These are phyloP conservation scores for Penicillium cosmopolitanum DNA, from an alignment of 495 filamentous ascomycete species.

Conservation along the genomic window DNA sequence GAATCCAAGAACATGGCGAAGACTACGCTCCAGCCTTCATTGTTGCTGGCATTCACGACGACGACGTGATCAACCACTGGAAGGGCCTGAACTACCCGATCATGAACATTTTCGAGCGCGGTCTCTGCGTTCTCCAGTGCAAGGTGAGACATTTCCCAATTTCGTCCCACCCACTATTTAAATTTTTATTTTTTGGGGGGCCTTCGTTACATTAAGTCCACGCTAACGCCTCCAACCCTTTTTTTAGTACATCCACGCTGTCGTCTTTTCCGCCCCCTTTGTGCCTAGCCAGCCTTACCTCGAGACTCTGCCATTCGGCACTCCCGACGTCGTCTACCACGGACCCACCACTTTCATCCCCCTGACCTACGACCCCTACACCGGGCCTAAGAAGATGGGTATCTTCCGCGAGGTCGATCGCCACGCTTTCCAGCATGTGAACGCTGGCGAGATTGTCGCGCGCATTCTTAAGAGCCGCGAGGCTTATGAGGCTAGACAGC, in stretches of 20 bases:
- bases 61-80: constrained; percentile 90
- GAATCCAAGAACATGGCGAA: constrained; percentile 59
- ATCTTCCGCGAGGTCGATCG: constrained; percentile 73
- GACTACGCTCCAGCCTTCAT: constrained; percentile 85
- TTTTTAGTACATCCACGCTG: constrained; percentile 77
- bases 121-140: constrained; percentile 93
- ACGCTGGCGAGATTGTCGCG: constrained; percentile 88
- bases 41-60: constrained; percentile 90
- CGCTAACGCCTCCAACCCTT: not conserved
- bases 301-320: constrained; percentile 70
- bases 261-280: constrained; percentile 89
- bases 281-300: constrained; percentile 77
- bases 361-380: constrained; percentile 83
- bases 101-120: constrained; percentile 98
- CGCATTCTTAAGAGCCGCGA: constrained; percentile 83
- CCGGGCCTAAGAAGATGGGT: constrained; percentile 72
- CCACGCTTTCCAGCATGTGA: constrained; percentile 84
- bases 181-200: not conserved
- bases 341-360: constrained; percentile 92
- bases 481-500: constrained; percentile 88
- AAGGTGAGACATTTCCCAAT: constrained; percentile 57
- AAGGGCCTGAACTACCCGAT: constrained; percentile 98
- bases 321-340: constrained; percentile 86
- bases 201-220: constrained; percentile 20
- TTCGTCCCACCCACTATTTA: not conserved